Conservation (phyloP, 139 green algal species). For the Limnomonas spitsbergensis region DNA sequence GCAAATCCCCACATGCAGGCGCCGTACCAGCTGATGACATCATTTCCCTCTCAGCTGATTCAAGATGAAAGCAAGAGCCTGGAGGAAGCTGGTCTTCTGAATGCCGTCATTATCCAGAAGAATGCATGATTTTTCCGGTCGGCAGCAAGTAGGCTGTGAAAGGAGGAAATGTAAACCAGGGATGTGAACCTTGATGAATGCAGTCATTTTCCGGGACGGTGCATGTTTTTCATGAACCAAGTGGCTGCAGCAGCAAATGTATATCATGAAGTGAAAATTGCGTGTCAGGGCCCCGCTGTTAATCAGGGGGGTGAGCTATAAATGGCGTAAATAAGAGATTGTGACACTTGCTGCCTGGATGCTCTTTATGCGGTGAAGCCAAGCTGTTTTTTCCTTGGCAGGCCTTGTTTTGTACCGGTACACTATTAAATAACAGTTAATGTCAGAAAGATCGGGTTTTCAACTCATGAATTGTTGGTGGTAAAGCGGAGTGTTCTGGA, state of each 20-base stretch:
- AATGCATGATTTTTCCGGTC: constrained; percentile 27
- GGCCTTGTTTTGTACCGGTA: no score
- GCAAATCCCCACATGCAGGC: no score
- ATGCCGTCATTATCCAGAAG: constrained; percentile 83
- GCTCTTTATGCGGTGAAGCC: no score
- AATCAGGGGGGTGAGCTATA: no score
- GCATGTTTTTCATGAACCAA: neutral
- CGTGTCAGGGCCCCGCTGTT: neutral
- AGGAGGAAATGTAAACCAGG: neutral
- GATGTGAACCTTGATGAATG: neutral
- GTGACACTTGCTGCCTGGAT: no score
- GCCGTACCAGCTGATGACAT: constrained; percentile 63
- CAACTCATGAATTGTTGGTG: no score
- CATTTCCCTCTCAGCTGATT: constrained; percentile 65
- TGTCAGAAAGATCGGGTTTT: no score
- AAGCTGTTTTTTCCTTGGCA: no score
- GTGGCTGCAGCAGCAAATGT: neutral
- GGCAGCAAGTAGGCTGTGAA: no score
- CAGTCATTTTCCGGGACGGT: neutral
- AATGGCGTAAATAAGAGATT: no score
- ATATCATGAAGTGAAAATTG: neutral
- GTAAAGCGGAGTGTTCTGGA: no score
- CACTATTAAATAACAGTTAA: no score
- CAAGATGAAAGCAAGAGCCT: constrained; percentile 67
- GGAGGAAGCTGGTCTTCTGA: constrained; percentile 72